phyloP scores from a whole-genome alignment of 805 yeast genomes.

The Teunomyces lycoperdinae region DNA sequence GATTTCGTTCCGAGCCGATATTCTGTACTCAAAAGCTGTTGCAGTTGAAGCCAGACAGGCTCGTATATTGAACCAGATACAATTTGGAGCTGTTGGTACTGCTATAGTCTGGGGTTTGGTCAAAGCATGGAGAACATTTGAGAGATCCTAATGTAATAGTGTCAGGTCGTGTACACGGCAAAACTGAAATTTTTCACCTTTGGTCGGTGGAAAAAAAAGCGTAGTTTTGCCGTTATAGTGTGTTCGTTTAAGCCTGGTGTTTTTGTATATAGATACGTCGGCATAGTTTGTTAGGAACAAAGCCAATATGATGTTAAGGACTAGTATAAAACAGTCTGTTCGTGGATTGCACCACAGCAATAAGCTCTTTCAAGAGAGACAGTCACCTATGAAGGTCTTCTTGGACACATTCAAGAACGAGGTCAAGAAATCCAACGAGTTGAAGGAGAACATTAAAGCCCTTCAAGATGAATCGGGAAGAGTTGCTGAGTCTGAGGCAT shows the following conservation, averaged over 20 bases:
- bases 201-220: not conserved
- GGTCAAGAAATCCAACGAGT: constrained; percentile 85
- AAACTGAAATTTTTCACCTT: constrained; percentile 4
- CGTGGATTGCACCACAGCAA: constrained; percentile 3
- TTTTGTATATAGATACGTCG: constrained; percentile 2
- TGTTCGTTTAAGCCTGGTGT: not conserved
- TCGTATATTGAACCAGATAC: constrained; percentile 39
- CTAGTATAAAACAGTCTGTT: constrained; percentile 3
- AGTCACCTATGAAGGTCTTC: constrained; percentile 88
- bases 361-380: constrained; percentile 15
- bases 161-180: not conserved
- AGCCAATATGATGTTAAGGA: constrained; percentile 6
- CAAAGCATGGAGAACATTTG: constrained; percentile 5
- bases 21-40: constrained; percentile 70
- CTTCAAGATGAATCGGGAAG: constrained; percentile 94
- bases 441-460: constrained; percentile 90
- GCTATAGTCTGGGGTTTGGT: constrained; percentile 6
- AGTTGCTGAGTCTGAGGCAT: constrained; percentile 90
- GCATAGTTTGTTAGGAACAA: not conserved
- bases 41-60: constrained; percentile 53
- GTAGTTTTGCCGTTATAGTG: not conserved
- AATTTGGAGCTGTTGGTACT: constrained; percentile 15
- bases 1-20: constrained; percentile 87
- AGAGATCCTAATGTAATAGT: not conserved
- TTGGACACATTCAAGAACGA: constrained; percentile 88